A percentile compares a stretch with the other conserved stretches of the same genome.
These are phyloP conservation scores for Catenaria anguillulae DNA, from an alignment of 371 early-diverging fungal genomes.

Conservation along the genomic window DNA sequence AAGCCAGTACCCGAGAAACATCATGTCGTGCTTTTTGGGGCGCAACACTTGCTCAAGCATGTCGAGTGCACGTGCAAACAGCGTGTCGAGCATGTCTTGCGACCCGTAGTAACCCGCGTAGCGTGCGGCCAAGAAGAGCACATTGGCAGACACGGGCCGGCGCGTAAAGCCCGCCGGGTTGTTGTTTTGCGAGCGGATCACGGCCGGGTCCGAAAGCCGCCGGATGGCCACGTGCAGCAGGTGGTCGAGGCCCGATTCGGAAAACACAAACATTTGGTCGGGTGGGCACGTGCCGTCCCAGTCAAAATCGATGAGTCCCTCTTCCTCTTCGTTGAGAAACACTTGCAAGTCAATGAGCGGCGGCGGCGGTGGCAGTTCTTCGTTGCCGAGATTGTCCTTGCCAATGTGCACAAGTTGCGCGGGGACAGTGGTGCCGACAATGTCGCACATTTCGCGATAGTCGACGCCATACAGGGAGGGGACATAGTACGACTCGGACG, in stretches of 20 bases:
- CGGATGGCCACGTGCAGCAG: conserved; percentile 51
- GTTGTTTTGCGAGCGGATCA: conserved; percentile 12
- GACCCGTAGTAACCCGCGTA: conserved; percentile 68
- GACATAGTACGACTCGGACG: conserved; percentile 4
- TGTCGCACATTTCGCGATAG: conserved; percentile 5
- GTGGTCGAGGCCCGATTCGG: conserved; percentile 42
- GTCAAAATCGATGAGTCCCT: conserved; percentile 29
- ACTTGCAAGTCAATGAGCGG: background rate
- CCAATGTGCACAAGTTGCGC: background rate
- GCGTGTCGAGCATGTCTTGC: conserved; percentile 47
- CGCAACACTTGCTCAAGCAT: background rate
- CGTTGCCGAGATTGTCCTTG: too few relatives aligned
- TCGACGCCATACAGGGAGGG: conserved; percentile 7
- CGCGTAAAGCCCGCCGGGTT: conserved; percentile 23
- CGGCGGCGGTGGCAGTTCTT: too few relatives aligned
- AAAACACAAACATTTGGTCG: conserved; percentile 85
- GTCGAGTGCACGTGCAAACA: conserved; percentile 43
- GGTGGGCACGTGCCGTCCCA: conserved; percentile 58
- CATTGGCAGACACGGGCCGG: conserved; percentile 60
- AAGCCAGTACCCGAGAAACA: conserved; percentile 59
- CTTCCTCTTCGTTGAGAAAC: conserved; percentile 14
- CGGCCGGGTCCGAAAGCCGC: conserved; percentile 1
- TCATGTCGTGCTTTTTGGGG: conserved; percentile 17
- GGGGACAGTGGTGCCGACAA: conserved; percentile 5
- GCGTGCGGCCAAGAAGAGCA: conserved; percentile 68